Conservation (phyloP, 2,329 filamentous ascomycete species). For the Neoscytalidium dimidiatum region DNA sequence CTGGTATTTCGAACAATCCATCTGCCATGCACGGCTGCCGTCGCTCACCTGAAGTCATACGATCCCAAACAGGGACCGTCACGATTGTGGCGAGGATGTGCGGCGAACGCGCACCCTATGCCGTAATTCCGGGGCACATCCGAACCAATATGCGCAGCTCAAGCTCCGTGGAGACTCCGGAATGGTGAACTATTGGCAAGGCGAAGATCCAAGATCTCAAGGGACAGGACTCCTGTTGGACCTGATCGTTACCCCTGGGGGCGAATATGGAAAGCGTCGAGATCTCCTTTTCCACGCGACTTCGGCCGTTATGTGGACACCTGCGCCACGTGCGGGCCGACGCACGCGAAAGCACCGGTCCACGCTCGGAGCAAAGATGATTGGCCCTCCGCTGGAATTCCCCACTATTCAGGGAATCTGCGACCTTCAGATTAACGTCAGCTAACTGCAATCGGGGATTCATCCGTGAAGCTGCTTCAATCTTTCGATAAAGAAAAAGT, state of each 20-base stretch:
- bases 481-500: conserved; percentile 3
- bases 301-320: conserved; percentile 6
- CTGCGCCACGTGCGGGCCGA: conserved; percentile 15
- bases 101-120: not conserved
- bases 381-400: not conserved
- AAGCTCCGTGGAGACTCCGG: not conserved
- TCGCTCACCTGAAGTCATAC: conserved; percentile 8
- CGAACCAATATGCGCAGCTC: not conserved
- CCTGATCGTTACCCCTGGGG: not conserved
- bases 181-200: not conserved
- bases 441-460: conserved; percentile 2
- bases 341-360: conserved; percentile 2
- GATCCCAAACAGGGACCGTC: not conserved
- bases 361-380: conserved; percentile 8
- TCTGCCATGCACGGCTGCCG: not conserved
- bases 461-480: conserved; percentile 1
- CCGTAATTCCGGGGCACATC: conserved; percentile 2
- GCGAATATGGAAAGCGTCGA: not conserved
- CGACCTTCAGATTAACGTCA: not conserved
- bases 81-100: not conserved
- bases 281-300: conserved; percentile 16
- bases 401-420: not conserved
- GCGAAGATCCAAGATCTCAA: not conserved
- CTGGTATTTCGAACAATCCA: not conserved
- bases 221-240: not conserved